Percentiles rank a stretch among this genome's conserved stretches.
phyloP scores from a whole-genome alignment of 2,329 filamentous ascomycete genomes.

The Nigrospora sphaerica region DNA sequence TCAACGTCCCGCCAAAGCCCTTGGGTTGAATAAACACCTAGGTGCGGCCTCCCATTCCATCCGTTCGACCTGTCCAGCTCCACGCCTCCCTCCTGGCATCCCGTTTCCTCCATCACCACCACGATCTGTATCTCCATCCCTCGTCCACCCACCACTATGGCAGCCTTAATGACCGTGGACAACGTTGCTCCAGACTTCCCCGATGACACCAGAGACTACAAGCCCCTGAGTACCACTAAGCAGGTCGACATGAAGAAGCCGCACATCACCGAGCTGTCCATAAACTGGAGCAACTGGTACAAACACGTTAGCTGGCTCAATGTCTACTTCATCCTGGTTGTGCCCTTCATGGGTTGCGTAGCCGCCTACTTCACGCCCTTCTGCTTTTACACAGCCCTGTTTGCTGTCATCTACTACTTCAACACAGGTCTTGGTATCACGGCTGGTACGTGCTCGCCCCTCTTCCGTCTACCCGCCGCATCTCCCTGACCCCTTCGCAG shows the following conservation, averaged over 20 bases:
- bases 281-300: constrained; percentile 80
- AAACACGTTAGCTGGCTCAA: constrained; percentile 95
- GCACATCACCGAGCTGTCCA: no score
- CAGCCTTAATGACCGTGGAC: constrained; percentile 29
- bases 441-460: constrained; percentile 14
- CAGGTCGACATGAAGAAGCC: constrained; percentile 61
- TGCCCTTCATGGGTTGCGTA: constrained; percentile 68
- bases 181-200: constrained; percentile 32
- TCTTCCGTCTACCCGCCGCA: neutral
- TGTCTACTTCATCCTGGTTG: constrained; percentile 68
- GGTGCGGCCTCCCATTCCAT: no score
- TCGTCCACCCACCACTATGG: no score
- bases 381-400: constrained; percentile 19
- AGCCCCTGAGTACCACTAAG: constrained; percentile 36
- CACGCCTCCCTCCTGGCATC: no score
- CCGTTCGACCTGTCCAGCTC: no score
- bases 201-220: constrained; percentile 50
- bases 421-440: constrained; percentile 26
- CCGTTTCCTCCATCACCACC: no score
- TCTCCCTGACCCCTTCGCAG: constrained; percentile 7
- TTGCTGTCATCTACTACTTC: constrained; percentile 37
- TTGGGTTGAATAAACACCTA: no score
- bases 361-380: constrained; percentile 69
- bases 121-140: no score
- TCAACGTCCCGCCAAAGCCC: no score